Conservation (phyloP, 2,329 filamentous ascomycete species). For the Tetracladium maxilliforme region DNA sequence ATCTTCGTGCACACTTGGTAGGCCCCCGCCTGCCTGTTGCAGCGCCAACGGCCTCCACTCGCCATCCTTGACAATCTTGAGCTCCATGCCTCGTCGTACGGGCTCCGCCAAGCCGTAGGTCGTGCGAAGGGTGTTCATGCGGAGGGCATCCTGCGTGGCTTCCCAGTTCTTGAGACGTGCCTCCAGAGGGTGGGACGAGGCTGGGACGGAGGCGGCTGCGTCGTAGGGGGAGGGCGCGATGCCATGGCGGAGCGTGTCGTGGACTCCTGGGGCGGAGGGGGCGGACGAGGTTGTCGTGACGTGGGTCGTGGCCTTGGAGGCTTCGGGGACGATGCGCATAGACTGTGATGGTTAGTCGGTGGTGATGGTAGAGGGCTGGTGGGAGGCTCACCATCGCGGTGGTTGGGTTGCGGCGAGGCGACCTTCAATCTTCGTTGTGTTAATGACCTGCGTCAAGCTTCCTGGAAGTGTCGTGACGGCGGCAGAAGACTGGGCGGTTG, state of each 20-base stretch:
- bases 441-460: conserved; percentile 1
- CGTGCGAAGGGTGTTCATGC: conserved; percentile 77
- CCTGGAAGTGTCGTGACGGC: too few relatives aligned
- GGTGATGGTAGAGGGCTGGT: conserved; percentile 1
- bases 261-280: conserved; percentile 82
- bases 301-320: conserved; percentile 51
- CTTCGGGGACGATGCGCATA: conserved; percentile 74
- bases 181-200: conserved; percentile 78
- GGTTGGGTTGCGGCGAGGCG: too few relatives aligned
- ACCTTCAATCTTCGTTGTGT: too few relatives aligned
- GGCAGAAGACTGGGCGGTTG: too few relatives aligned
- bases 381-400: conserved; percentile 31
- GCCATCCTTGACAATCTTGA: conserved; percentile 70
- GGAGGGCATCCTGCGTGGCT: conserved; percentile 70
- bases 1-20: conserved; percentile 66
- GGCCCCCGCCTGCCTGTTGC: conserved; percentile 30
- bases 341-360: conserved; percentile 36
- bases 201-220: conserved; percentile 25
- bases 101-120: conserved; percentile 90
- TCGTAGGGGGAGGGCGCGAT: conserved; percentile 45
- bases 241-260: conserved; percentile 83
- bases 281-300: conserved; percentile 46
- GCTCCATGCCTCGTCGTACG: conserved; percentile 84
- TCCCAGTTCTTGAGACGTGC: conserved; percentile 82
- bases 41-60: conserved; percentile 67